Conservation (phyloP, 2,329 filamentous ascomycete species). For the Aphanoascus verrucosus region DNA sequence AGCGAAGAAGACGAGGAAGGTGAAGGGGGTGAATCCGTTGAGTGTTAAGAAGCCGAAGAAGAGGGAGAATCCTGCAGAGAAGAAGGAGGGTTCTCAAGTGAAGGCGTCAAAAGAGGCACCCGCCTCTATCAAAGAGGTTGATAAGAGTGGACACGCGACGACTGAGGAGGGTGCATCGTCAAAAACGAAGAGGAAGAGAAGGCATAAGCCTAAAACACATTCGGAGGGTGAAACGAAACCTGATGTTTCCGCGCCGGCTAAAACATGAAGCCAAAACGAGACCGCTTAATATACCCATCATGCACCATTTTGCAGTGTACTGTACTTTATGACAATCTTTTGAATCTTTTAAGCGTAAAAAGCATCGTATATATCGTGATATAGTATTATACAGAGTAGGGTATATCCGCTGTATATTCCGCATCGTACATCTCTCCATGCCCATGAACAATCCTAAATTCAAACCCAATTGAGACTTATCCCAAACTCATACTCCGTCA, state of each 20-base stretch:
- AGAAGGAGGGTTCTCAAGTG: background rate
- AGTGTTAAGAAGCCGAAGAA: constrained; percentile 41
- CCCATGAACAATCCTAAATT: background rate
- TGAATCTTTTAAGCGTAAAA: background rate
- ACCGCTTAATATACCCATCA: background rate
- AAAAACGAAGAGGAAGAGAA: constrained; percentile 19
- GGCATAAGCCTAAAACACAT: constrained; percentile 16
- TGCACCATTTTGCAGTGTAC: too few species aligned
- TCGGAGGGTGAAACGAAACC: constrained; percentile 1
- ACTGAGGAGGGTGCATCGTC: constrained; percentile 5
- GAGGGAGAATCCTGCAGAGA: constrained; percentile 18
- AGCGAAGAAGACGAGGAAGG: constrained; percentile 30
- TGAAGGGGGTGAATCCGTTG: constrained; percentile 39
- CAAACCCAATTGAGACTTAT: background rate
- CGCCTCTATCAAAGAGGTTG: background rate
- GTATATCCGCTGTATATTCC: constrained; percentile 7
- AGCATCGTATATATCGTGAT: background rate
- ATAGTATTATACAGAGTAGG: constrained; percentile 11
- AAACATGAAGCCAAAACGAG: constrained; percentile 10
- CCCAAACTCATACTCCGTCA: constrained; percentile 1
- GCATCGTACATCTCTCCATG: constrained; percentile 4
- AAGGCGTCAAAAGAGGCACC: background rate
- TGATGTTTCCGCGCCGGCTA: constrained; percentile 8
- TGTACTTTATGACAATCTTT: too few species aligned
- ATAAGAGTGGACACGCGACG: background rate